These are phyloP conservation scores for Astrephomene gubernaculifera DNA, from an alignment of 139 green algal genomes.

Conservation along the genomic window DNA sequence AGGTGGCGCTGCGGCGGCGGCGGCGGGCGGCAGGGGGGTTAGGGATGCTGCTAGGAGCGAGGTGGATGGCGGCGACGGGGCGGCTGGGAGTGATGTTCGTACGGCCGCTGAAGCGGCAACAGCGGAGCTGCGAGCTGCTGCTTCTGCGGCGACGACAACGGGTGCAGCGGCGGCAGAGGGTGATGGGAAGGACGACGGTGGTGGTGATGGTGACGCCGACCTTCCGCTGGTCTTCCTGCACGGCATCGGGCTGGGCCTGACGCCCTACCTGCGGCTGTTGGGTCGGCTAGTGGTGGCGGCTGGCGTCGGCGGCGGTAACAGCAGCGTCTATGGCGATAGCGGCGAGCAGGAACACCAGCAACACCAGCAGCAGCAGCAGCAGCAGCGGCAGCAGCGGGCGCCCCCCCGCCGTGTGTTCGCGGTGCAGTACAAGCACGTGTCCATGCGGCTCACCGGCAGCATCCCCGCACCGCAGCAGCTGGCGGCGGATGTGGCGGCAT, in stretches of 20 bases:
- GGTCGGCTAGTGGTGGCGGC: conserved; percentile 15
- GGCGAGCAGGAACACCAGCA: too few species aligned
- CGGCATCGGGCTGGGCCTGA: conserved; percentile 69
- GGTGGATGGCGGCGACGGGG: too few species aligned
- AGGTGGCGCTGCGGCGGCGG: background rate
- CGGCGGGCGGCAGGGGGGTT: background rate
- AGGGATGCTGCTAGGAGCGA: too few species aligned
- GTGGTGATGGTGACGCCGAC: background rate
- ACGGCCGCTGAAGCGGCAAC: background rate
- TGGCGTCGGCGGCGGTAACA: too few species aligned
- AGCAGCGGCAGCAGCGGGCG: too few species aligned
- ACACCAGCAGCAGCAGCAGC: too few species aligned
- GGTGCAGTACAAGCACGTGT: conserved; percentile 69
- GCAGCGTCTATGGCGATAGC: too few species aligned
- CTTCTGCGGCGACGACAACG: background rate
- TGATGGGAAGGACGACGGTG: background rate
- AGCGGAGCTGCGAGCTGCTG: background rate
- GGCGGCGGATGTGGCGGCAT: conserved; percentile 49
- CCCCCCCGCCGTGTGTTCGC: conserved; percentile 50
- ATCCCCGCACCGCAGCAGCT: conserved; percentile 58
- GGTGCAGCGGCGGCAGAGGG: background rate
- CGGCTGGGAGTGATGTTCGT: too few species aligned
- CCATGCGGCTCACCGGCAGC: conserved; percentile 58
- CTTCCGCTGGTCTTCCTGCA: conserved; percentile 68
- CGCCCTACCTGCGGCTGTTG: conserved; percentile 64